Evolutionary conservation across 805 yeast species (phyloP).

Genomic region (Kuraishia ogatae): DNA sequence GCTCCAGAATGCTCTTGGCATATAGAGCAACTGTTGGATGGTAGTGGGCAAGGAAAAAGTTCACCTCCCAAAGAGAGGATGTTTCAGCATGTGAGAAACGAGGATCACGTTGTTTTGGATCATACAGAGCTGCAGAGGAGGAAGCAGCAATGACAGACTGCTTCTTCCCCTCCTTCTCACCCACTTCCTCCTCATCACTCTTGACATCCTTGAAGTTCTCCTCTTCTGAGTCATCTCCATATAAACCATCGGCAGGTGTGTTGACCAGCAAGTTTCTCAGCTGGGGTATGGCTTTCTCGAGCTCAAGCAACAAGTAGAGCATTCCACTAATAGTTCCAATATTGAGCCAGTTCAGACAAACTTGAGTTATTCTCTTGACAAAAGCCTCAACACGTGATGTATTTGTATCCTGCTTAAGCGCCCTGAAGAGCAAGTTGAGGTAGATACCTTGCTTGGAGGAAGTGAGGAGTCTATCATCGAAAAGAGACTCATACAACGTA

Average conservation of each 20-base stretch:
- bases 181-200: constrained; percentile 17
- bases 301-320: constrained; percentile 62
- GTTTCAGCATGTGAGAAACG: constrained; percentile 75
- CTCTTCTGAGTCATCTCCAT: constrained; percentile 34
- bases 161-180: constrained; percentile 8
- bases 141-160: constrained; percentile 7
- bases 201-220: constrained; percentile 24
- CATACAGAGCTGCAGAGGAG: constrained; percentile 37
- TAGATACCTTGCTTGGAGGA: constrained; percentile 93
- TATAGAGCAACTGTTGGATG: constrained; percentile 88
- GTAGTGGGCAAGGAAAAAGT: constrained; percentile 67
- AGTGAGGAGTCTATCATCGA: constrained; percentile 74
- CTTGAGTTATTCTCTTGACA: constrained; percentile 82
- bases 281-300: constrained; percentile 56
- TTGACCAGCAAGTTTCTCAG: constrained; percentile 53
- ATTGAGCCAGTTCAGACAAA: constrained; percentile 78
- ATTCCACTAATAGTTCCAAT: constrained; percentile 85
- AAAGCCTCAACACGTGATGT: constrained; percentile 73
- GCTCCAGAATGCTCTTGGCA: constrained; percentile 54
- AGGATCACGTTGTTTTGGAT: constrained; percentile 91
- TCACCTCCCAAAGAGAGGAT: constrained; percentile 82
- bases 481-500: constrained; percentile 81
- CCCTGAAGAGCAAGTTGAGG: constrained; percentile 75
- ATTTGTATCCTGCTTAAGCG: constrained; percentile 63
- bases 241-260: constrained; percentile 41